A percentile compares a stretch with the other conserved stretches of the same genome.
These are phyloP conservation scores for Cryptococcus amylolentus DNA, from an alignment of 1,284 basidiomycete genomes.

Conservation along the genomic window DNA sequence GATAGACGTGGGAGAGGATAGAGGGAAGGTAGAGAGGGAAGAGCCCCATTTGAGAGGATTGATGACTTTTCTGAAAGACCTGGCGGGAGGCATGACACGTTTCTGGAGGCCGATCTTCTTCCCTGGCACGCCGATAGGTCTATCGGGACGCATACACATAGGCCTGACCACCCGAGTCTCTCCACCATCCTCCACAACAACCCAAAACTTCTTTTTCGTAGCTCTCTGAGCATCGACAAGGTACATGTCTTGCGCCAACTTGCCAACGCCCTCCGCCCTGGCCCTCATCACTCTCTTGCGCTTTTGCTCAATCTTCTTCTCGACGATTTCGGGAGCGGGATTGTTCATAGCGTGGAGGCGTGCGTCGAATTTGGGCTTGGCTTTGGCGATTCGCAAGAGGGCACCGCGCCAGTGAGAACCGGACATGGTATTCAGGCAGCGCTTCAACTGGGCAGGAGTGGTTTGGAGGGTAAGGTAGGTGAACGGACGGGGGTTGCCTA, in stretches of 20 bases:
- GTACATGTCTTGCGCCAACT: conserved; percentile 41
- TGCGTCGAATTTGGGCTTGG: conserved; percentile 31
- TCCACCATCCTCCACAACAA: neutral
- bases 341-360: conserved; percentile 18
- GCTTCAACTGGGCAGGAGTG: conserved; percentile 40
- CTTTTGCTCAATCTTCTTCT: conserved; percentile 24
- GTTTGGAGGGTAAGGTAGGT: conserved; percentile 44
- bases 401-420: conserved; percentile 48
- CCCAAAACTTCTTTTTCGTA: conserved; percentile 1
- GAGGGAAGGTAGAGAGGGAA: conserved; percentile 8
- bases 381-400: conserved; percentile 43
- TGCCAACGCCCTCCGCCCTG: conserved; percentile 35
- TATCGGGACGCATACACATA: neutral
- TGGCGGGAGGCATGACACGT: conserved; percentile 14
- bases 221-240: neutral
- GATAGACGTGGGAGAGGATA: conserved; percentile 3
- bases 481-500: conserved; percentile 44
- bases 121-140: neutral
- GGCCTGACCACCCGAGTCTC: neutral
- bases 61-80: conserved; percentile 30
- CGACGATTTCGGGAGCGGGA: conserved; percentile 15
- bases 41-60: conserved; percentile 27
- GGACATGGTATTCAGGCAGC: conserved; percentile 49
- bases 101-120: conserved; percentile 19
- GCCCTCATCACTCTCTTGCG: conserved; percentile 23